These are phyloP conservation scores for Solanum dulcamara DNA, from an alignment of 257 asterid species.

Conservation along the genomic window DNA sequence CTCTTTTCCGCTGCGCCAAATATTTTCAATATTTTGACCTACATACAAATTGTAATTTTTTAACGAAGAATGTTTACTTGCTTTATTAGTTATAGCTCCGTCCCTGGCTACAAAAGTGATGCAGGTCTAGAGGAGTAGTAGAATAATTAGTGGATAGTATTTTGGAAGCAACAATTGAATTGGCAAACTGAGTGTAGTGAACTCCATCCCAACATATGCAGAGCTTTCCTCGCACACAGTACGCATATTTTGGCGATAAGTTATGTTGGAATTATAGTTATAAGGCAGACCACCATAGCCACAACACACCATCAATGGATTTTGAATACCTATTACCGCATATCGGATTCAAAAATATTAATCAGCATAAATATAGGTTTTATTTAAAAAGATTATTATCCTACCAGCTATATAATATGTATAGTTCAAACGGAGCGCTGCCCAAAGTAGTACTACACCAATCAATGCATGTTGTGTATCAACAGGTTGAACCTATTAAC, in stretches of 20 bases:
- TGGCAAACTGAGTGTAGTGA: conserved; percentile 34
- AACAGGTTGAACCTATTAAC: background rate
- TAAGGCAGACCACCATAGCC: conserved; percentile 30
- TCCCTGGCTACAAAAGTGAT: conserved; percentile 12
- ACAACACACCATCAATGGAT: conserved; percentile 26
- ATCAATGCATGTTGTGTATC: background rate
- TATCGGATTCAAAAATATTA: background rate
- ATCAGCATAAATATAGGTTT: background rate
- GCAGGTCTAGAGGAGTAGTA: conserved; percentile 3
- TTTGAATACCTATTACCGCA: background rate
- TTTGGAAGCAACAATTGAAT: conserved; percentile 14
- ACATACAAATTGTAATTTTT: too few relatives aligned
- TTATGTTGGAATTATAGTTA: conserved; percentile 11
- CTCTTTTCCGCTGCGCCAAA: too few relatives aligned
- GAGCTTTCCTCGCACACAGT: conserved; percentile 9
- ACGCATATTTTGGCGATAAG: conserved; percentile 13
- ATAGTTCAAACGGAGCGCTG: background rate
- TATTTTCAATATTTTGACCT: too few relatives aligned
- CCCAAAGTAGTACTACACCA: background rate
- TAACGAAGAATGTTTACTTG: too few relatives aligned
- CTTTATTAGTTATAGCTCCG: too few relatives aligned
- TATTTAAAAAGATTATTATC: background rate
- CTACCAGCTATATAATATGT: background rate
- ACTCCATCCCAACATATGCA: conserved; percentile 32
- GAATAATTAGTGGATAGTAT: conserved; percentile 21